Percentiles rank a stretch among this genome's conserved stretches.
Conservation (phyloP, 805 yeast species). For the Candida silvicultrix region DNA sequence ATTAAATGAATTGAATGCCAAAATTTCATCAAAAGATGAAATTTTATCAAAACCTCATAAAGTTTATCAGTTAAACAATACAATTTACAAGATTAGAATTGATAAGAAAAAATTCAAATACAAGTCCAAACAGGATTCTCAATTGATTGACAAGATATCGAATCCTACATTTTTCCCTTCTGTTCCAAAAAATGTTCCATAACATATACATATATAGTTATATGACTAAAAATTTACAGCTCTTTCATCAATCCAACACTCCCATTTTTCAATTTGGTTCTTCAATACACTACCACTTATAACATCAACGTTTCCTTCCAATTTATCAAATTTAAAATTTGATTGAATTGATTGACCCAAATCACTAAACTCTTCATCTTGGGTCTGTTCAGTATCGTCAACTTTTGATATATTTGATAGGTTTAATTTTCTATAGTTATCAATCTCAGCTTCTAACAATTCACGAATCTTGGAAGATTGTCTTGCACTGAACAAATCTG, state of each 20-base stretch:
- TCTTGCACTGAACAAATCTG: constrained; percentile 77
- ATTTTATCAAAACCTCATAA: constrained; percentile 28
- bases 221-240: constrained; percentile 44
- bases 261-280: constrained; percentile 52
- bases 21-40: constrained; percentile 5
- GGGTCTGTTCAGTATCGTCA: constrained; percentile 25
- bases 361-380: constrained; percentile 36
- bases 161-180: constrained; percentile 32
- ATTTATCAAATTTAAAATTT: constrained; percentile 55
- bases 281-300: constrained; percentile 67
- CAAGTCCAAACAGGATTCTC: constrained; percentile 1
- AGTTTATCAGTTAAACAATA: constrained; percentile 29
- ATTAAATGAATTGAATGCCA: constrained; percentile 6
- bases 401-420: constrained; percentile 29
- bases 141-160: constrained; percentile 23
- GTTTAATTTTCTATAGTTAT: constrained; percentile 43
- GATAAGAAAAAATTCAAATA: constrained; percentile 16
- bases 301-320: constrained; percentile 71
- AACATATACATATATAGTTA: background rate
- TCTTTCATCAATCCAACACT: constrained; percentile 72
- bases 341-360: constrained; percentile 33
- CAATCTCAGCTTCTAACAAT: constrained; percentile 59
- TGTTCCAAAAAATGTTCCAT: constrained; percentile 14
- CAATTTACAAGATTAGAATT: constrained; percentile 33
- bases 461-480: constrained; percentile 57